These are phyloP conservation scores for Discostella stelligera DNA, from an alignment of 352 stramenopile genomes.

Conservation along the genomic window DNA sequence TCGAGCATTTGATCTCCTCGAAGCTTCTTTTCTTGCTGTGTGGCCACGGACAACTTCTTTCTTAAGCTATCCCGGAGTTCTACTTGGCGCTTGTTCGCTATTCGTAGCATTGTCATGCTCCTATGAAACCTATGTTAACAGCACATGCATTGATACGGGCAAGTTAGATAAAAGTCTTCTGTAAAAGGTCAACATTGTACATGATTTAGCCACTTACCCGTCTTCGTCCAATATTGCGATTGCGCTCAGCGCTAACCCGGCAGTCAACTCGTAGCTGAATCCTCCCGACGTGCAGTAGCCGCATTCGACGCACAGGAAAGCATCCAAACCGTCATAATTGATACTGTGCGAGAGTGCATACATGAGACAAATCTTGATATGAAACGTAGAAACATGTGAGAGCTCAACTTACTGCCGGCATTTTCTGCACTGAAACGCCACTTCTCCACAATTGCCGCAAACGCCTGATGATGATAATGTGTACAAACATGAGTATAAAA, in stretches of 20 bases:
- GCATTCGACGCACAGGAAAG: conserved; percentile 88
- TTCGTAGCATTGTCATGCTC: conserved; percentile 61
- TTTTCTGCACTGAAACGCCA: conserved; percentile 86
- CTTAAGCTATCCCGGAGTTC: conserved; percentile 62
- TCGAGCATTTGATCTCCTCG: conserved; percentile 30
- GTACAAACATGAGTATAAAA: conserved; percentile 12
- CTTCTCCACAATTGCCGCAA: conserved; percentile 86
- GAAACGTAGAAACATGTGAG: neutral
- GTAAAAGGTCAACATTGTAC: neutral
- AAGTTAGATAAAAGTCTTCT: conserved; percentile 1
- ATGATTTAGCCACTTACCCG: conserved; percentile 25
- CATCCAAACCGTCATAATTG: conserved; percentile 87
- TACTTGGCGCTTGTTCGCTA: conserved; percentile 57
- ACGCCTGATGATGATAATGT: conserved; percentile 56
- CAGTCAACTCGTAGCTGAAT: conserved; percentile 81
- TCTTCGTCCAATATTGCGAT: conserved; percentile 78
- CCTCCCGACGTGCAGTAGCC: conserved; percentile 84
- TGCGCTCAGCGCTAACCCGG: conserved; percentile 75
- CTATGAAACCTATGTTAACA: conserved; percentile 42
- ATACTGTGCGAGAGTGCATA: conserved; percentile 67
- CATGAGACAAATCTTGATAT: neutral
- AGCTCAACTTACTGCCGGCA: conserved; percentile 49
- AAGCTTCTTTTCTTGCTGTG: conserved; percentile 38
- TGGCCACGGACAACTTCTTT: conserved; percentile 48
- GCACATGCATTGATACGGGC: neutral